Conservation (phyloP, 805 yeast species). For the Candida cerambycidarum region DNA sequence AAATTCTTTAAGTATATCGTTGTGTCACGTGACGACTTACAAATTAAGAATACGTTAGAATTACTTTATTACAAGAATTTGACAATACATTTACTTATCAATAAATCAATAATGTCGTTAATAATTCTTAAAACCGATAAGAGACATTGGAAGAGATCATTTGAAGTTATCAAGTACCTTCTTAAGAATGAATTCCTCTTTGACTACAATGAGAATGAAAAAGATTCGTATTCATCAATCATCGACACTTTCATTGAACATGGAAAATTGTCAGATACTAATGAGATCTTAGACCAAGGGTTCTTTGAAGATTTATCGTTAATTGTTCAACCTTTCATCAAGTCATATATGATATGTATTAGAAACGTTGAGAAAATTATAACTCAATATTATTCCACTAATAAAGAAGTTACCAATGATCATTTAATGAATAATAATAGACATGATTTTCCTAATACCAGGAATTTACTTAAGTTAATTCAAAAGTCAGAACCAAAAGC, state of each 20-base stretch:
- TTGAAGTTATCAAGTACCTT: constrained; percentile 37
- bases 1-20: constrained; percentile 28
- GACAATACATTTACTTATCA: constrained; percentile 53
- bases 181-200: constrained; percentile 44
- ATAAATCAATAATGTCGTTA: constrained; percentile 49
- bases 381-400: constrained; percentile 10
- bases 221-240: constrained; percentile 28
- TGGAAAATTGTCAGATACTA: constrained; percentile 18
- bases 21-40: constrained; percentile 23
- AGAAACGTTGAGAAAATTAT: constrained; percentile 15
- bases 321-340: constrained; percentile 15
- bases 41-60: constrained; percentile 51
- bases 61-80: constrained; percentile 59
- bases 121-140: constrained; percentile 15
- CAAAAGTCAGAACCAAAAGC: constrained; percentile 21
- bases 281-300: constrained; percentile 21
- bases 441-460: constrained; percentile 33
- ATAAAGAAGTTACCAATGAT: constrained; percentile 19
- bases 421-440: constrained; percentile 23
- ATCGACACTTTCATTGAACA: constrained; percentile 22
- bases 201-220: constrained; percentile 36
- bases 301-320: constrained; percentile 19
- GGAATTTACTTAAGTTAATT: constrained; percentile 27
- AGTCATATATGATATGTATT: constrained; percentile 23
- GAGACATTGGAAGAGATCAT: constrained; percentile 21